These are phyloP conservation scores for Lolium rigidum DNA, from an alignment of 176 grass and related monocot species.

Conservation along the genomic window DNA sequence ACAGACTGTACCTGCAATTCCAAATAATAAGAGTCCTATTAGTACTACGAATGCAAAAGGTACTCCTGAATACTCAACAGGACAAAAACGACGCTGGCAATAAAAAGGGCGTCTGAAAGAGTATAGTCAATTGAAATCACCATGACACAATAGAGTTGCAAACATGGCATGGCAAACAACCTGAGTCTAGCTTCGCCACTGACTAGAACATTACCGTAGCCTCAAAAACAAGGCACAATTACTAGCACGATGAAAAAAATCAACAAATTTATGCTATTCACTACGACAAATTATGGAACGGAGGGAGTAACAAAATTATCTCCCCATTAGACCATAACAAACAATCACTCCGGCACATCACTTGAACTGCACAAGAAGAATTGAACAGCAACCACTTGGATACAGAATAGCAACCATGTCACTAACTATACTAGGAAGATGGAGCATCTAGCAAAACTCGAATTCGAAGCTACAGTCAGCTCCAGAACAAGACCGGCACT, in stretches of 20 bases:
- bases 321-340: not conserved
- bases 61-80: not conserved
- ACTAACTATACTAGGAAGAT: no score
- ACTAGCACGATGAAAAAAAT: not conserved
- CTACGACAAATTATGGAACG: not conserved
- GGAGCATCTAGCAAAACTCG: not conserved
- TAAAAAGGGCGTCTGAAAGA: not conserved
- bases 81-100: not conserved
- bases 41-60: constrained; percentile 27
- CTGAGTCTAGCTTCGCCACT: no score
- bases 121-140: constrained; percentile 28
- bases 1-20: constrained; percentile 74
- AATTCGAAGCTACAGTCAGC: not conserved
- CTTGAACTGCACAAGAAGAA: no score
- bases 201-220: not conserved
- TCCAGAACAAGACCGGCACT: not conserved
- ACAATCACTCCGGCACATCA: no score
- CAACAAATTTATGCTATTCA: not conserved
- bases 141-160: not conserved
- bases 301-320: not conserved
- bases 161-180: not conserved
- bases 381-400: no score
- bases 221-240: not conserved
- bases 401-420: no score
- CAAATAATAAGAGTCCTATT: constrained; percentile 33